Conservation (phyloP, 1,139 yeast species). For the Saccharomyces hybrid region DNA sequence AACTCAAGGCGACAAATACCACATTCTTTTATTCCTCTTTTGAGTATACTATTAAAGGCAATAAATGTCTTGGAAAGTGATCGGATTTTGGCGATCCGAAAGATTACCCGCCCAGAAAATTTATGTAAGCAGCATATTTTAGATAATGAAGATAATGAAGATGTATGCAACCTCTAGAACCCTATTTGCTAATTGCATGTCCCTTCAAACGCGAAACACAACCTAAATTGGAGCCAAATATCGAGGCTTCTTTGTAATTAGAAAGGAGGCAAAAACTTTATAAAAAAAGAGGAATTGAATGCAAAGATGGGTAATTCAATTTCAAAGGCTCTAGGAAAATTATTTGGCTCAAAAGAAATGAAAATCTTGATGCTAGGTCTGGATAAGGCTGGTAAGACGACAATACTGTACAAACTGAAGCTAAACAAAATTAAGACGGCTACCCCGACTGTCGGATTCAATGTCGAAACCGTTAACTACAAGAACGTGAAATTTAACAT, state of each 20-base stretch:
- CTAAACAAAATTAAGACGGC: slow-evolving; percentile 48
- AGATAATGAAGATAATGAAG: not conserved
- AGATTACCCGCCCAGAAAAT: not conserved
- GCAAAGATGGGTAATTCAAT: slow-evolving; percentile 41
- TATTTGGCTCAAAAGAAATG: slow-evolving; percentile 44
- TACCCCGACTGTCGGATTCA: slow-evolving; percentile 91
- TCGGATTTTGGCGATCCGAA: not conserved
- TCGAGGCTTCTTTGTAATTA: not conserved
- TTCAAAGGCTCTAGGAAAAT: slow-evolving; percentile 40
- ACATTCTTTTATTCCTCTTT: not conserved
- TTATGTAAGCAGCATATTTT: not conserved
- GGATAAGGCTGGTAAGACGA: slow-evolving; percentile 90
- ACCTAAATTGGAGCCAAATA: not conserved
- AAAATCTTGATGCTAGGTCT: slow-evolving; percentile 80
- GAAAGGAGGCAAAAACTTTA: not conserved
- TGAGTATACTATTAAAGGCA: not conserved
- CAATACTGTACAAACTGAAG: slow-evolving; percentile 32
- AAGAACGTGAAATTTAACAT: slow-evolving; percentile 85
- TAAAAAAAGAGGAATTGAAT: not conserved
- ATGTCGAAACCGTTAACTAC: slow-evolving; percentile 86
- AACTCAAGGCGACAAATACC: not conserved
- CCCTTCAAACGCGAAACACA: not conserved
- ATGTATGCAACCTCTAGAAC: not conserved
- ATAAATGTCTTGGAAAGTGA: not conserved
- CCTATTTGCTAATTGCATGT: not conserved